These are phyloP conservation scores for Sedum album DNA, from an alignment of 164 flowering plant species.

Conservation along the genomic window DNA sequence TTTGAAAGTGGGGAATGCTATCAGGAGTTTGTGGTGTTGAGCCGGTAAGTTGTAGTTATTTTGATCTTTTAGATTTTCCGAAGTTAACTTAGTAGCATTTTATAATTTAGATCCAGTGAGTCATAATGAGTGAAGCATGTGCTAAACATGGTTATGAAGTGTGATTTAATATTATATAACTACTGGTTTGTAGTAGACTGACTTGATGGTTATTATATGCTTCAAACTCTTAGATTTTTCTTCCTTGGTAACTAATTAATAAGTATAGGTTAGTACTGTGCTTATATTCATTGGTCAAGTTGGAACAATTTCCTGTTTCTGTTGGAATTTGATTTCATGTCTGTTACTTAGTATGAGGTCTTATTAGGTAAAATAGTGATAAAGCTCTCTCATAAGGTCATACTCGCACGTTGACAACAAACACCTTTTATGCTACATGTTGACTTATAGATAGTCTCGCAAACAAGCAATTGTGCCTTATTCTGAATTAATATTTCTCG, in stretches of 20 bases:
- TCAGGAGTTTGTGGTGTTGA: conserved; percentile 5
- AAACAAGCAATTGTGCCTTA: neutral
- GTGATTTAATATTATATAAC: neutral
- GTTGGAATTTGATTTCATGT: neutral
- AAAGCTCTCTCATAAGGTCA: neutral
- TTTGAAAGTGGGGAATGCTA: conserved; percentile 6
- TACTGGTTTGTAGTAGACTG: neutral
- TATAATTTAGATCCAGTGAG: neutral
- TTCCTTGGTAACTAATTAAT: too few relatives aligned
- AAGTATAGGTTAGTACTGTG: neutral
- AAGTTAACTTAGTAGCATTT: too few relatives aligned
- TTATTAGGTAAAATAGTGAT: neutral
- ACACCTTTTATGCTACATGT: neutral
- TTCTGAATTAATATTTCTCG: conserved; percentile 1
- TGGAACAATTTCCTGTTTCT: neutral
- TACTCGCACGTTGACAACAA: neutral
- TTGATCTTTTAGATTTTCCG: neutral
- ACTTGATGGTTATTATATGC: too few relatives aligned
- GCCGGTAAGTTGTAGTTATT: neutral
- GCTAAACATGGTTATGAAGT: neutral
- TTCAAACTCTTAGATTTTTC: too few relatives aligned
- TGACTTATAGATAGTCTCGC: neutral
- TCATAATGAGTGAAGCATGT: neutral
- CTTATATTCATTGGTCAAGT: neutral
- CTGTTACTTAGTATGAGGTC: neutral